Conservation (phyloP, 2,329 filamentous ascomycete genomes). For the Cryphonectria radicalis region DNA sequence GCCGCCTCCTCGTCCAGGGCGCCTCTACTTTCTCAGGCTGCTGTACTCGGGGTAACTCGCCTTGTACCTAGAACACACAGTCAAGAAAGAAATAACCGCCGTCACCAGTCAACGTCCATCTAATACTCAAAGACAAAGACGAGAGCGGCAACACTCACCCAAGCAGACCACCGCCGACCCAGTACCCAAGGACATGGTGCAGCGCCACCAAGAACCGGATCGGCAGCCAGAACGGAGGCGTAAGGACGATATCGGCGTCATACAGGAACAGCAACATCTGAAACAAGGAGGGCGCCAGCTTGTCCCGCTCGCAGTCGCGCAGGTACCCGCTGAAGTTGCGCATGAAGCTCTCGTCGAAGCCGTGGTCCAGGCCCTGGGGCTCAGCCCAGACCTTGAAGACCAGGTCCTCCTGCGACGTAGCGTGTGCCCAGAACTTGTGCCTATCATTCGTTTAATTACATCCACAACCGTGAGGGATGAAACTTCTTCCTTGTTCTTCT, state of each 20-base stretch:
- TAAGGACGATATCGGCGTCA: constrained; percentile 16
- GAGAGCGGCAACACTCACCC: constrained; percentile 17
- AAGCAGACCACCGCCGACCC: constrained; percentile 22
- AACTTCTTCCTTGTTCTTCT: not conserved
- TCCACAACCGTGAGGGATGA: too few species aligned
- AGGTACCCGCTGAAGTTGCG: constrained; percentile 22
- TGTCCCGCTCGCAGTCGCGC: constrained; percentile 15
- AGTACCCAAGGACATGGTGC: constrained; percentile 26
- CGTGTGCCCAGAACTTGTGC: constrained; percentile 22
- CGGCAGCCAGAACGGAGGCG: constrained; percentile 26
- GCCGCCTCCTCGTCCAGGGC: not conserved
- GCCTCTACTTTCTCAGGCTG: not conserved
- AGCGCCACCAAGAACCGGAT: constrained; percentile 19
- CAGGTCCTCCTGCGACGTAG: constrained; percentile 17
- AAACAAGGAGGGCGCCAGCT: constrained; percentile 22
- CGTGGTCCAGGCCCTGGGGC: constrained; percentile 24
- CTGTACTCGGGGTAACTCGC: constrained; percentile 22
- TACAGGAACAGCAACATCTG: constrained; percentile 26
- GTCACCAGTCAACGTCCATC: not conserved
- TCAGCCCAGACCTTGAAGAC: constrained; percentile 25
- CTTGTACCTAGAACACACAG: constrained; percentile 12
- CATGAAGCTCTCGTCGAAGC: constrained; percentile 27
- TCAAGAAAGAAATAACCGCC: not conserved
- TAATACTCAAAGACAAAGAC: not conserved
- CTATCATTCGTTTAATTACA: not conserved